phyloP scores from a whole-genome alignment of 139 green algal species.

The Medakamo hakoo region DNA sequence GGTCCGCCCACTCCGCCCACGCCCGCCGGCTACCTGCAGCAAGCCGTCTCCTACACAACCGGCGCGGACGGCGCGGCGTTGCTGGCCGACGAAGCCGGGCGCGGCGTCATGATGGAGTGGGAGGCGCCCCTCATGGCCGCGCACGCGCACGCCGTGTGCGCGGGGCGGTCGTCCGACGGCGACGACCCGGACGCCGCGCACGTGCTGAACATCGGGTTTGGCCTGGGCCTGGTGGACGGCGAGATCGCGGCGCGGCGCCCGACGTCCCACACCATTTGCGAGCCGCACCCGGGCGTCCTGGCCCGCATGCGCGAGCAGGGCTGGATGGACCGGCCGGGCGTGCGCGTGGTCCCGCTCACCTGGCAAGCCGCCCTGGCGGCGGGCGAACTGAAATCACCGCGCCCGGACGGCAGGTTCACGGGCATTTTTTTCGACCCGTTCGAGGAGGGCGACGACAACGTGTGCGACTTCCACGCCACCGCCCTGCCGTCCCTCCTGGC shows the following conservation, averaged over 20 bases:
- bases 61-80: too few species aligned
- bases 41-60: too few species aligned
- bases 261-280: constrained; percentile 59
- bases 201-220: constrained; percentile 72
- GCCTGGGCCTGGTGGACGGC: constrained; percentile 57
- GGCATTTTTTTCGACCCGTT: constrained; percentile 86
- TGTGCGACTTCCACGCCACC: constrained; percentile 48
- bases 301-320: constrained; percentile 37
- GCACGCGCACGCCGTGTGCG: constrained; percentile 50
- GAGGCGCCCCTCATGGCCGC: constrained; percentile 74
- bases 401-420: constrained; percentile 11
- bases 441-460: constrained; percentile 12
- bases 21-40: too few species aligned
- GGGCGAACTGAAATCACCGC: too few species aligned
- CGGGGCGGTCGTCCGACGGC: too few species aligned
- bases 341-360: constrained; percentile 42
- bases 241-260: constrained; percentile 24
- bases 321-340: constrained; percentile 40
- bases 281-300: constrained; percentile 69
- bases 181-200: background rate
- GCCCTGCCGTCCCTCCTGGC: constrained; percentile 51
- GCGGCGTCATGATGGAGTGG: constrained; percentile 92
- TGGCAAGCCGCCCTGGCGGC: constrained; percentile 46
- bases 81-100: constrained; percentile 56
- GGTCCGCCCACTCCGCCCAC: too few species aligned